Conservation (phyloP, 768 basidiomycete species). For the Tephrocybe sp. region DNA sequence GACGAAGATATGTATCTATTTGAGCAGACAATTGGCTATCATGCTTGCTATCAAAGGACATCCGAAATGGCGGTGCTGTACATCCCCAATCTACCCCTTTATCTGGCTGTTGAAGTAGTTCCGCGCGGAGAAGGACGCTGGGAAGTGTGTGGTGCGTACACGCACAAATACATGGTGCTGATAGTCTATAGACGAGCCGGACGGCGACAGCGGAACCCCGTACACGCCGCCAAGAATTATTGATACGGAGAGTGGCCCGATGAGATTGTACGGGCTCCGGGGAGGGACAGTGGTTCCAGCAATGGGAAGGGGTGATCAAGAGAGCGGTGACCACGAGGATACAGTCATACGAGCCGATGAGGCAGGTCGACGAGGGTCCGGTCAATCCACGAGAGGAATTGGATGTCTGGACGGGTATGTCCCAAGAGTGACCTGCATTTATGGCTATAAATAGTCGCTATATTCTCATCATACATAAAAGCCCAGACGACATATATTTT, state of each 20-base stretch:
- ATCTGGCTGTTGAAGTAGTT: constrained; percentile 77
- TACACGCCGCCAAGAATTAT: constrained; percentile 22
- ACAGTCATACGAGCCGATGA: constrained; percentile 34
- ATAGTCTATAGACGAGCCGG: constrained; percentile 6
- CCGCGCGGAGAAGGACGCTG: constrained; percentile 59
- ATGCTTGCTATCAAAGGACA: constrained; percentile 60
- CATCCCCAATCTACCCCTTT: constrained; percentile 73
- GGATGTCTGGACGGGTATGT: constrained; percentile 2
- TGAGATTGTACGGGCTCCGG: constrained; percentile 52
- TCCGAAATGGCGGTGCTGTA: constrained; percentile 63
- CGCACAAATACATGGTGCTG: constrained; percentile 50
- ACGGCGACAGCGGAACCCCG: neutral
- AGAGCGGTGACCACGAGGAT: constrained; percentile 52
- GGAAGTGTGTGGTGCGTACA: constrained; percentile 72
- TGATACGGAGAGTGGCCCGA: constrained; percentile 33
- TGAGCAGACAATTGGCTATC: constrained; percentile 68
- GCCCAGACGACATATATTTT: neutral
- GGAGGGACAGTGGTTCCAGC: constrained; percentile 78
- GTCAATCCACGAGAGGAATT: neutral
- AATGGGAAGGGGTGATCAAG: constrained; percentile 69
- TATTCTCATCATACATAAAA: no score
- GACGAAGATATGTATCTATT: constrained; percentile 55
- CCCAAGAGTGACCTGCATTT: neutral
- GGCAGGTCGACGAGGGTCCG: neutral
- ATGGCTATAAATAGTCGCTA: neutral